phyloP scores from a whole-genome alignment of 2,329 filamentous ascomycete species.

The Beauveria varroae region DNA sequence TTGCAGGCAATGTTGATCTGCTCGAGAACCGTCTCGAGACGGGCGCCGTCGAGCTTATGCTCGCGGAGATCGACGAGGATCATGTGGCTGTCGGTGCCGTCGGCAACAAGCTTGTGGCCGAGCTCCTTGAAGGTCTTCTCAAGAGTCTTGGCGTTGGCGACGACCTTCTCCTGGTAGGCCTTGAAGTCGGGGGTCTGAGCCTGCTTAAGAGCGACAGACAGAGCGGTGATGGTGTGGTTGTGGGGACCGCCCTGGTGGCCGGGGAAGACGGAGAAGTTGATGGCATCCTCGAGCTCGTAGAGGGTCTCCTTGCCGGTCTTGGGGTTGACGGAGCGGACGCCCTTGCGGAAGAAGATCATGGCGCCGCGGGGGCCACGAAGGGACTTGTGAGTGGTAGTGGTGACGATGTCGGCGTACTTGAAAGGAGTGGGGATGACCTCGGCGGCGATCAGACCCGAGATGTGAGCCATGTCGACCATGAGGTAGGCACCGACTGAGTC shows the following conservation, averaged over 20 bases:
- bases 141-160: slow-evolving; percentile 88
- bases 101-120: slow-evolving; percentile 89
- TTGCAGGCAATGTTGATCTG: slow-evolving; percentile 99
- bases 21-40: slow-evolving; percentile 92
- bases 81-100: slow-evolving; percentile 96
- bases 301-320: slow-evolving; percentile 85
- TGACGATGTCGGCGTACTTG: slow-evolving; percentile 88
- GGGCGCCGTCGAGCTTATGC: slow-evolving; percentile 80
- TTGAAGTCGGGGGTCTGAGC: slow-evolving; percentile 86
- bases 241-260: slow-evolving; percentile 97
- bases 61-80: slow-evolving; percentile 91
- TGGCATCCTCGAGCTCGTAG: slow-evolving; percentile 91
- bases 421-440: slow-evolving; percentile 93
- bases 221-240: slow-evolving; percentile 98
- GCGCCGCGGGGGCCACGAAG: slow-evolving; percentile 93
- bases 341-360: slow-evolving; percentile 99
- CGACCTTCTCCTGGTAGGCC: slow-evolving; percentile 85
- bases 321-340: slow-evolving; percentile 78
- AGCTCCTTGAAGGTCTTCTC: slow-evolving; percentile 78
- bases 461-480: slow-evolving; percentile 97
- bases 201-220: slow-evolving; percentile 92
- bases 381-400: slow-evolving; percentile 98
- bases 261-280: slow-evolving; percentile 99
- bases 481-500: slow-evolving; percentile 92
- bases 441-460: slow-evolving; percentile 89